These are phyloP conservation scores for Royoungia palumana DNA, from an alignment of 768 basidiomycete species.

Conservation along the genomic window DNA sequence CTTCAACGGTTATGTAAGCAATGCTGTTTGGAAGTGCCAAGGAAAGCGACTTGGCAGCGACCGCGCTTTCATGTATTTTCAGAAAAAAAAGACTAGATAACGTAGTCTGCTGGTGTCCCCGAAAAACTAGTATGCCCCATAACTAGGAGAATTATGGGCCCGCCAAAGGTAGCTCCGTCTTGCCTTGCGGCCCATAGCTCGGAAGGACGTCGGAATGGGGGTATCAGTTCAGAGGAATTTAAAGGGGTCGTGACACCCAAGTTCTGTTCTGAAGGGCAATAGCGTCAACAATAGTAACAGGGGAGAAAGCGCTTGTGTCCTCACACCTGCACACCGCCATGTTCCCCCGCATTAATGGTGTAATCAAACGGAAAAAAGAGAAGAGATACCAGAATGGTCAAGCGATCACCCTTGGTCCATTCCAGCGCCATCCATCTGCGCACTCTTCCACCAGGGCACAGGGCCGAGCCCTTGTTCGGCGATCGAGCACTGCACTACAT, in stretches of 20 bases:
- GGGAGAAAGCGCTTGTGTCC: not conserved
- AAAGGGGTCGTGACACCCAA: not conserved
- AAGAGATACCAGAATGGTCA: not conserved
- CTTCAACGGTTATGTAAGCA: too few relatives aligned
- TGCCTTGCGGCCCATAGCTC: not conserved
- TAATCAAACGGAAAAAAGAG: not conserved
- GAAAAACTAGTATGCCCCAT: too few relatives aligned
- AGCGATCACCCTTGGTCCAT: slow-evolving; percentile 37
- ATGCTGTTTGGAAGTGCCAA: too few relatives aligned
- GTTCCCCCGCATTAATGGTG: not conserved
- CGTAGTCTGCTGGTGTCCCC: too few relatives aligned
- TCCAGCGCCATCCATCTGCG: slow-evolving; percentile 38
- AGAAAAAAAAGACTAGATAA: too few relatives aligned
- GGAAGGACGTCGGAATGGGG: too few relatives aligned
- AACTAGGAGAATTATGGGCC: too few relatives aligned
- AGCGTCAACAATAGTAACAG: not conserved
- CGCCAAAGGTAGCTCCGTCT: not conserved
- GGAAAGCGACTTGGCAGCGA: too few relatives aligned
- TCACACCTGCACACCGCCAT: not conserved
- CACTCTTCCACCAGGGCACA: slow-evolving; percentile 68
- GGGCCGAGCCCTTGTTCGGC: slow-evolving; percentile 81
- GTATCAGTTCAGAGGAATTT: not conserved
- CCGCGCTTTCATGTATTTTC: too few relatives aligned
- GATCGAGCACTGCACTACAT: slow-evolving; percentile 65
- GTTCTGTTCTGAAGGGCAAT: not conserved